Percentiles rank a stretch among this genome's conserved stretches.
These are phyloP conservation scores for Ganoderma leucocontextum DNA, from an alignment of 1,284 basidiomycete genomes.

Conservation along the genomic window DNA sequence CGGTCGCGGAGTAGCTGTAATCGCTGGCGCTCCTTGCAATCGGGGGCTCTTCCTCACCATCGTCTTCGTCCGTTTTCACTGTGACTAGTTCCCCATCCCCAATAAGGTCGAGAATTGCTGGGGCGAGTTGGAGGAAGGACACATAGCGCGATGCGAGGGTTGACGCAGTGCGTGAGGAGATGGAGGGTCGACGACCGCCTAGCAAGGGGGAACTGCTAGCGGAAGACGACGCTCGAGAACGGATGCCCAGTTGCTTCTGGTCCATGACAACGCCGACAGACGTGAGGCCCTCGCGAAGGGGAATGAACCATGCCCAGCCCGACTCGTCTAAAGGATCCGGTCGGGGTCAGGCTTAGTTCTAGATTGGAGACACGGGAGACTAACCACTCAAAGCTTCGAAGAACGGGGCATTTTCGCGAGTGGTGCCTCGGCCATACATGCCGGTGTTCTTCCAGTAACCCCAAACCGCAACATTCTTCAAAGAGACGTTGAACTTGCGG, in stretches of 20 bases:
- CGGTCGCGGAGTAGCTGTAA: slow-evolving; percentile 73
- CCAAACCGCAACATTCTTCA: slow-evolving; percentile 81
- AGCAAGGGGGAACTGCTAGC: slow-evolving; percentile 29
- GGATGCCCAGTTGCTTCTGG: slow-evolving; percentile 52
- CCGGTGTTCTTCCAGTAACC: slow-evolving; percentile 71
- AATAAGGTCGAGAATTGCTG: slow-evolving; percentile 61
- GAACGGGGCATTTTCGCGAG: slow-evolving; percentile 59
- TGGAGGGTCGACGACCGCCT: slow-evolving; percentile 27
- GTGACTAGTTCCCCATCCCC: slow-evolving; percentile 50
- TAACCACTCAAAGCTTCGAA: slow-evolving; percentile 77
- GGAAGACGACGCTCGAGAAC: slow-evolving; percentile 41
- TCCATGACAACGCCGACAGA: slow-evolving; percentile 80
- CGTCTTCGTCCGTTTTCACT: slow-evolving; percentile 41
- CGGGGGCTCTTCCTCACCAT: slow-evolving; percentile 31
- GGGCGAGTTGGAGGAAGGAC: slow-evolving; percentile 51
- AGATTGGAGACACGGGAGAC: slow-evolving; percentile 16
- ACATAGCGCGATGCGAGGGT: slow-evolving; percentile 51
- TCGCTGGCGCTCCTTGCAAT: slow-evolving; percentile 60
- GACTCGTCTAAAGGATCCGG: slow-evolving; percentile 61
- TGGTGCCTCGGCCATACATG: slow-evolving; percentile 64
- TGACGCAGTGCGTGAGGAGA: slow-evolving; percentile 37
- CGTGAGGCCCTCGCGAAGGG: slow-evolving; percentile 70
- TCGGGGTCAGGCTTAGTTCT: slow-evolving; percentile 19
- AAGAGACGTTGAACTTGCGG: slow-evolving; percentile 68
- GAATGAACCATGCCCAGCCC: slow-evolving; percentile 84